These are phyloP conservation scores for Rhizophagus sp. DNA, from an alignment of 192 early-diverging fungal genomes.

Conservation along the genomic window DNA sequence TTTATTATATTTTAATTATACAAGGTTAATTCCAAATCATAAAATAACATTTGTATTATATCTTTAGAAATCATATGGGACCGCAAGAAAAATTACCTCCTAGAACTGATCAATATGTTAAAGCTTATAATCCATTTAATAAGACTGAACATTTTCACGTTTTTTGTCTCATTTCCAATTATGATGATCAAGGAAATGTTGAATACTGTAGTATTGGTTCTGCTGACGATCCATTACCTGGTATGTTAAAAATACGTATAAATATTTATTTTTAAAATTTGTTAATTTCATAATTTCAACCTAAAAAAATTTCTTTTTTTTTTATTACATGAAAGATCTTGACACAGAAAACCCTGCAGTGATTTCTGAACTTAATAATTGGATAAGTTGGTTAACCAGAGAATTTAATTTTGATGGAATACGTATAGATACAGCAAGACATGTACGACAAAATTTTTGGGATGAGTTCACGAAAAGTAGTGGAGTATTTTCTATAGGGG, in stretches of 20 bases:
- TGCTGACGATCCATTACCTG: constrained; percentile 26
- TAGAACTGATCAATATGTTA: not conserved
- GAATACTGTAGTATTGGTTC: constrained; percentile 37
- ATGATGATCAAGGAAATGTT: constrained; percentile 3
- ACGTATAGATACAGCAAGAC: constrained; percentile 49
- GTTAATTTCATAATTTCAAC: not conserved
- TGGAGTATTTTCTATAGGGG: constrained; percentile 42
- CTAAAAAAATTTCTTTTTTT: not conserved
- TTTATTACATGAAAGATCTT: not conserved
- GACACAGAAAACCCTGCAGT: constrained; percentile 46
- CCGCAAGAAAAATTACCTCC: constrained; percentile 2
- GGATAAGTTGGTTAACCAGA: constrained; percentile 27
- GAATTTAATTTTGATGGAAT: constrained; percentile 47
- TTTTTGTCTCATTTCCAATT: not conserved
- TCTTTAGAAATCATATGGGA: constrained; percentile 1
- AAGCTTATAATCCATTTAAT: constrained; percentile 9
- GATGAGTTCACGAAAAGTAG: constrained; percentile 30
- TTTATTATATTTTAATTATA: not conserved
- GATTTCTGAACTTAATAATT: constrained; percentile 28
- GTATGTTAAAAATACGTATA: not conserved
- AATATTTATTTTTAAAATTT: not conserved
- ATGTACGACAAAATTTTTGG: constrained; percentile 47
- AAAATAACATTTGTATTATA: not conserved
- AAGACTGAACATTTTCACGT: not conserved
- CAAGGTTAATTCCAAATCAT: too few species aligned